Percentiles rank a stretch among this genome's conserved stretches.
These are phyloP conservation scores for Umbilicaria muhlenbergii DNA, from an alignment of 495 filamentous ascomycete species.

Conservation along the genomic window DNA sequence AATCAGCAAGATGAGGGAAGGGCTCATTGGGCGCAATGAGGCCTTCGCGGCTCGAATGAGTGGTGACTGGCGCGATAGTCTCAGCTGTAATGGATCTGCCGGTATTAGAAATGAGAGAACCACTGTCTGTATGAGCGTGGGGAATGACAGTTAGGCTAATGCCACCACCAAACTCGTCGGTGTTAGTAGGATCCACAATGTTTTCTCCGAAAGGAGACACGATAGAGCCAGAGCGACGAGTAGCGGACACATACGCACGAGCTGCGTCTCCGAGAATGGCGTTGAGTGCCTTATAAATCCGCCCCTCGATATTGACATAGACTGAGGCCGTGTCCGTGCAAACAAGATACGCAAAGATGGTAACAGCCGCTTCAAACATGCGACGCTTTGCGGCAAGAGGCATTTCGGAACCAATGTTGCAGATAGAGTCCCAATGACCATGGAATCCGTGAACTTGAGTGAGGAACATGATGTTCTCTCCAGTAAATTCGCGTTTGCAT, in stretches of 20 bases:
- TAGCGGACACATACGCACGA: conserved; percentile 5
- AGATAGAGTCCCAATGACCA: conserved; percentile 12
- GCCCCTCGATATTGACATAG: conserved; percentile 43
- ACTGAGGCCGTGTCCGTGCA: conserved; percentile 39
- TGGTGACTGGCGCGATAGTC: conserved; percentile 13
- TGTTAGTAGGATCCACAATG: neutral
- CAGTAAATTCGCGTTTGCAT: conserved; percentile 46
- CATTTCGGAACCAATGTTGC: conserved; percentile 9
- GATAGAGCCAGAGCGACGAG: conserved; percentile 6
- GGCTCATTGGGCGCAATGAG: neutral
- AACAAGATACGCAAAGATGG: conserved; percentile 42
- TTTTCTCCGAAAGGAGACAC: conserved; percentile 13
- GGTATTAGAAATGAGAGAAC: no score
- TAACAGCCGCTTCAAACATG: conserved; percentile 35
- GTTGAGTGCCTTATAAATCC: conserved; percentile 31
- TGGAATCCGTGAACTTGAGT: conserved; percentile 42
- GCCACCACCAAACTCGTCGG: neutral
- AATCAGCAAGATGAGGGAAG: conserved; percentile 1
- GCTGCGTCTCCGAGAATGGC: conserved; percentile 30
- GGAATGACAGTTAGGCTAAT: neutral
- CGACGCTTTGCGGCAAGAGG: conserved; percentile 17
- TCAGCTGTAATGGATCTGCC: no score
- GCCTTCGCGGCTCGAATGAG: conserved; percentile 16
- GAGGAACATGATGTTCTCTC: conserved; percentile 54
- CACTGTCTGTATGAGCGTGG: neutral